A percentile compares a stretch with the other conserved stretches of the same genome.
These are phyloP conservation scores for Diaporthe sp. DNA, from an alignment of 2,329 filamentous ascomycete species.

Conservation along the genomic window DNA sequence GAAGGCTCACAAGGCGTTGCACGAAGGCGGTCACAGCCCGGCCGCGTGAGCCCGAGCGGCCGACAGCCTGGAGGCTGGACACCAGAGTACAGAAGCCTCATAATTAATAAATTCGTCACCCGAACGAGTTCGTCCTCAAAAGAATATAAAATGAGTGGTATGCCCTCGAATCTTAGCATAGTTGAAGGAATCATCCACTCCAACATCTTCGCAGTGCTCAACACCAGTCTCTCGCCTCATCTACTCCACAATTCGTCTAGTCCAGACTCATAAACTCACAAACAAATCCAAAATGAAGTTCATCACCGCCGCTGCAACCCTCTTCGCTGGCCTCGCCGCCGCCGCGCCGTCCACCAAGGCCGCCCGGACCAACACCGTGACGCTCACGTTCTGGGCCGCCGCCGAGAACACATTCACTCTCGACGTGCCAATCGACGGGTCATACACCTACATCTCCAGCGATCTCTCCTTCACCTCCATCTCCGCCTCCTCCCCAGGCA, in stretches of 20 bases:
- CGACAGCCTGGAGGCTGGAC: conserved; percentile 14
- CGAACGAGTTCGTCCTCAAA: not conserved
- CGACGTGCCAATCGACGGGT: conserved; percentile 39
- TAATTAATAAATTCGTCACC: not conserved
- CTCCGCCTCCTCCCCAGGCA: conserved; percentile 31
- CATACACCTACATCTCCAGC: conserved; percentile 30
- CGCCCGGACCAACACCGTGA: conserved; percentile 31
- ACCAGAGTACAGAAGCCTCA: conserved; percentile 12
- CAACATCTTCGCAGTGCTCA: conserved; percentile 13
- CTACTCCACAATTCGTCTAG: not conserved
- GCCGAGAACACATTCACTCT: conserved; percentile 38
- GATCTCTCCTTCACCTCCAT: conserved; percentile 41
- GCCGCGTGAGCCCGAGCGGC: conserved; percentile 30
- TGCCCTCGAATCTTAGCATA: not conserved
- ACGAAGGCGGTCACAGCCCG: conserved; percentile 32
- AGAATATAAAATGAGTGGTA: conserved; percentile 29
- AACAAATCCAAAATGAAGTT: conserved; percentile 38
- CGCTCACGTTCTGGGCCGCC: conserved; percentile 41
- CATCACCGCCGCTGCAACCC: conserved; percentile 35
- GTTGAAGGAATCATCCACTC: conserved; percentile 14
- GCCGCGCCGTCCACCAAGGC: conserved; percentile 35
- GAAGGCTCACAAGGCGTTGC: conserved; percentile 30
- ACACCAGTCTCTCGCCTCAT: not conserved
- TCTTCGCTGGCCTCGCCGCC: conserved; percentile 41
- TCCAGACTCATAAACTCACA: not conserved